Evolutionary conservation across 2,329 filamentous ascomycete species (phyloP).

Genomic region (Cytospora paraplurivora): DNA sequence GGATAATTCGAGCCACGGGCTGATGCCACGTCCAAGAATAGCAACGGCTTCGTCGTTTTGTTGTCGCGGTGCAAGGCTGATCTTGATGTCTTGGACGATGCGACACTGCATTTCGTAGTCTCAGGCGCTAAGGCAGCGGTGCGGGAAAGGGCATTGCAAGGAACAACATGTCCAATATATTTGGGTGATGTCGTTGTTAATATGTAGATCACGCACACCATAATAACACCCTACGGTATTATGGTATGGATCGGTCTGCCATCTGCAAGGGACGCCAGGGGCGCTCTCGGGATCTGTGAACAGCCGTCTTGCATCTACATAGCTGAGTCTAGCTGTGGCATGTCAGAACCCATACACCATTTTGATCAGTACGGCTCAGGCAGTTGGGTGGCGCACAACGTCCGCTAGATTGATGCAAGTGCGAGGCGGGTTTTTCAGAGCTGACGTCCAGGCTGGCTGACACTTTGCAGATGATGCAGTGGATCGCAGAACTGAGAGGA

Average conservation of each 20-base stretch:
- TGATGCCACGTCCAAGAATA: no score
- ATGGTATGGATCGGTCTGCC: background rate
- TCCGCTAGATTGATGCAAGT: background rate
- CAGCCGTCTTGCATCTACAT: background rate
- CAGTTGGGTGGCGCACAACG: background rate
- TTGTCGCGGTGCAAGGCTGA: no score
- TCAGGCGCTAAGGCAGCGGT: no score
- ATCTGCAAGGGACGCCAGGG: conserved; percentile 1
- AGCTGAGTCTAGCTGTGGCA: background rate
- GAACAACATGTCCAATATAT: no score
- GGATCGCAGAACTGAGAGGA: background rate
- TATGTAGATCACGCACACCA: background rate
- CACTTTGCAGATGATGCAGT: background rate
- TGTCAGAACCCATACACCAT: background rate
- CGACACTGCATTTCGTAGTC: no score
- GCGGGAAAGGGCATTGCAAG: no score
- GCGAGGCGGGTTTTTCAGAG: background rate
- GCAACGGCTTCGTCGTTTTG: no score
- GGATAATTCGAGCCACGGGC: no score
- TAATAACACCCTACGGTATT: background rate
- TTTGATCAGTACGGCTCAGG: background rate
- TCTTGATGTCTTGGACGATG: no score
- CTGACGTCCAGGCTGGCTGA: background rate
- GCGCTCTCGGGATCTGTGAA: background rate
- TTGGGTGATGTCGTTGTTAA: background rate